Conservation (phyloP, 1,284 basidiomycete species). For the Pseudozyma sp. region DNA sequence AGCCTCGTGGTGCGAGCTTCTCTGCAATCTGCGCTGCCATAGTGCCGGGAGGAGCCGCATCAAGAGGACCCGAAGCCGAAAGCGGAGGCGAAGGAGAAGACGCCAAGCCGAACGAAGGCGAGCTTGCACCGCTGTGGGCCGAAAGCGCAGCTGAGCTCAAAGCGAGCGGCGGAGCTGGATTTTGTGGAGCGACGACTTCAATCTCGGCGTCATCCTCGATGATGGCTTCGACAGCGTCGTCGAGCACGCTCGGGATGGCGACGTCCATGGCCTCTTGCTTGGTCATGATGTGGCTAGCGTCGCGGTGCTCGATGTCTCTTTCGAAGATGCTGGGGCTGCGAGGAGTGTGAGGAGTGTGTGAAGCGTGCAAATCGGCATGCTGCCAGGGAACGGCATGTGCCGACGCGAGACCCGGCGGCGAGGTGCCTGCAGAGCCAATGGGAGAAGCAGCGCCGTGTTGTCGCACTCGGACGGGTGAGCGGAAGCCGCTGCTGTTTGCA, state of each 20-base stretch:
- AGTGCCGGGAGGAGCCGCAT: conserved; percentile 54
- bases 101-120: conserved; percentile 31
- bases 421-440: conserved; percentile 21
- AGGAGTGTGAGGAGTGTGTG: conserved; percentile 22
- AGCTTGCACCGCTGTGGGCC: conserved; percentile 49
- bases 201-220: conserved; percentile 58
- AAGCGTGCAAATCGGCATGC: conserved; percentile 12
- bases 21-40: conserved; percentile 64
- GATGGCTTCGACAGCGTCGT: conserved; percentile 66
- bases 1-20: conserved; percentile 32
- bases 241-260: conserved; percentile 63
- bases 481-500: conserved; percentile 24
- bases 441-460: conserved; percentile 37
- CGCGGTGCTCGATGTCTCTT: conserved; percentile 63
- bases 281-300: conserved; percentile 58
- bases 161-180: conserved; percentile 50
- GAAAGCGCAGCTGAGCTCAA: conserved; percentile 55
- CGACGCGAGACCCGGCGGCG: conserved; percentile 13
- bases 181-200: conserved; percentile 62
- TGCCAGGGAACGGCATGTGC: conserved; percentile 9
- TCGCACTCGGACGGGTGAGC: conserved; percentile 28
- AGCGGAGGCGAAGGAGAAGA: conserved; percentile 54
- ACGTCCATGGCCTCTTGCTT: conserved; percentile 65
- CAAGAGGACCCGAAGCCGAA: conserved; percentile 39
- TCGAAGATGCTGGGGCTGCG: conserved; percentile 63